Conservation (phyloP, 2,329 filamentous ascomycete species). For the Leptographium galeiforme region DNA sequence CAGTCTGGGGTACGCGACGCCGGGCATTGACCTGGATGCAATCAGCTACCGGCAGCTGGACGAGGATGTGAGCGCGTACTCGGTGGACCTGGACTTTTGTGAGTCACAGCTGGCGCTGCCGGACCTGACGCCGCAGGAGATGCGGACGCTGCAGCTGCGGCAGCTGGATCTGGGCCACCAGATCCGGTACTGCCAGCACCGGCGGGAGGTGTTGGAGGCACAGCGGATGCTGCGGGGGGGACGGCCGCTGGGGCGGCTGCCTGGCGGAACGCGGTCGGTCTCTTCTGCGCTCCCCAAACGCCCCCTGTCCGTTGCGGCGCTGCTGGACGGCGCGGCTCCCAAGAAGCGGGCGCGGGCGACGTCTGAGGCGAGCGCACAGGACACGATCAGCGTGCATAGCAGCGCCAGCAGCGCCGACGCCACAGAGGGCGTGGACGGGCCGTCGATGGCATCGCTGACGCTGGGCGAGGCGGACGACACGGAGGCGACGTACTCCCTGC, state of each 20-base stretch:
- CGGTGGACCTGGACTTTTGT: conserved; percentile 29
- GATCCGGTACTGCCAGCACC: conserved; percentile 27
- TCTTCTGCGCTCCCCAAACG: not conserved
- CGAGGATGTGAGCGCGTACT: conserved; percentile 29
- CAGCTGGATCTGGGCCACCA: conserved; percentile 29
- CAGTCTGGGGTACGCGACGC: conserved; percentile 5
- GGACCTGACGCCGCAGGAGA: conserved; percentile 26
- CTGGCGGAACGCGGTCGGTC: not conserved
- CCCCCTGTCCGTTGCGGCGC: not conserved
- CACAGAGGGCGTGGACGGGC: not conserved
- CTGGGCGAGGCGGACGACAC: conserved; percentile 7
- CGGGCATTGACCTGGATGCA: conserved; percentile 14
- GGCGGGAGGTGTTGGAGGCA: conserved; percentile 22
- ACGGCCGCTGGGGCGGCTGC: conserved; percentile 2
- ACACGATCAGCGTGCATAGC: conserved; percentile 9
- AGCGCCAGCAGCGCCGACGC: not conserved
- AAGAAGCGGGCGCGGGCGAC: conserved; percentile 4
- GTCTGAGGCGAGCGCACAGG: conserved; percentile 5
- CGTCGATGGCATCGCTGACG: not conserved
- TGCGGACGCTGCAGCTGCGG: conserved; percentile 27
- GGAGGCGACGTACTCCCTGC: conserved; percentile 15
- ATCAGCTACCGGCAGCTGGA: conserved; percentile 23
- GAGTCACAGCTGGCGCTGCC: conserved; percentile 18
- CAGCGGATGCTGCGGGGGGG: conserved; percentile 5
- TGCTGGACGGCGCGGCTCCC: not conserved